phyloP scores from a whole-genome alignment of 306 rosid genomes.

The Benincasa hispida region DNA sequence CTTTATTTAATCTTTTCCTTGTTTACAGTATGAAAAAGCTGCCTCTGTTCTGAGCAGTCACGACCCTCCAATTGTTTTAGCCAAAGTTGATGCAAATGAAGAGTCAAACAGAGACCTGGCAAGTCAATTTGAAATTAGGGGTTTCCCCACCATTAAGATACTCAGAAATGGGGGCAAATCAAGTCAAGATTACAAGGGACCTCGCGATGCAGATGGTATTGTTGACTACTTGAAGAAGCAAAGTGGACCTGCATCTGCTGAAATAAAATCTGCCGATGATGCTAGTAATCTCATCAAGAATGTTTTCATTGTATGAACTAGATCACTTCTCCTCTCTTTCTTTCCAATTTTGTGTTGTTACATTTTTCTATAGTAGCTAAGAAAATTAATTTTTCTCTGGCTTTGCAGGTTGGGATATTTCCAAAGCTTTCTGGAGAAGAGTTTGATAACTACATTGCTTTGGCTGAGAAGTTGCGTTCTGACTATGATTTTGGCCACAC shows the following conservation, averaged over 20 bases:
- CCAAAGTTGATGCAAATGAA: conserved; percentile 79
- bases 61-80: conserved; percentile 60
- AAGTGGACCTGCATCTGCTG: conserved; percentile 76
- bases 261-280: conserved; percentile 62
- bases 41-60: conserved; percentile 64
- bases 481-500: conserved; percentile 85
- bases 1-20: not conserved
- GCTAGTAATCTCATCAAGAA: conserved; percentile 42
- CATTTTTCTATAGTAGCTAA: not conserved
- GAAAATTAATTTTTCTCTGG: not conserved
- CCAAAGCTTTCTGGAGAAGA: conserved; percentile 74
- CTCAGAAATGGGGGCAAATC: conserved; percentile 73
- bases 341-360: not conserved
- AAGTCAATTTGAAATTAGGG: conserved; percentile 39
- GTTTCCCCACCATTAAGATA: conserved; percentile 85
- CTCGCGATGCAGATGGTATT: conserved; percentile 87
- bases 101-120: conserved; percentile 55
- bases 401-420: conserved; percentile 70
- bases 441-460: conserved; percentile 37
- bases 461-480: conserved; percentile 74
- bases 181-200: conserved; percentile 81
- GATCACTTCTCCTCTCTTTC: not conserved
- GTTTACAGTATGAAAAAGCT: conserved; percentile 64
- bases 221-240: conserved; percentile 74
- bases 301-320: conserved; percentile 49